Evolutionary conservation across 495 filamentous ascomycete genomes (phyloP).

Genomic region (Aspergillus campestris): DNA sequence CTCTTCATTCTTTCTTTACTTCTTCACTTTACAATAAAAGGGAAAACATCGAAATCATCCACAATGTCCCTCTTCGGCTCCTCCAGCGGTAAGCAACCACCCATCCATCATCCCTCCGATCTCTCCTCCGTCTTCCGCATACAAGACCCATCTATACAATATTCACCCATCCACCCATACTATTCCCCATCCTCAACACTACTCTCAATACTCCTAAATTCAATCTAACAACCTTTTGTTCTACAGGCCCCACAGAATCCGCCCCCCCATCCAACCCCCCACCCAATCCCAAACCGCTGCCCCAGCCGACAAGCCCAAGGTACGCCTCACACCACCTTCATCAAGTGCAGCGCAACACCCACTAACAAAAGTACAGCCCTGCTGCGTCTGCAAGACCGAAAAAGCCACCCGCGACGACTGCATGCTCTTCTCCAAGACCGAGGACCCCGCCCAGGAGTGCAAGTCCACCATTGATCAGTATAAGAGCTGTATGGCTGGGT

Average conservation of each 20-base stretch:
- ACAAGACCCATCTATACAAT: too few relatives aligned
- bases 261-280: constrained; percentile 15
- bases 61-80: constrained; percentile 38
- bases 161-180: too few relatives aligned
- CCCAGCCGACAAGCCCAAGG: constrained; percentile 46
- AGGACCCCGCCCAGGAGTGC: constrained; percentile 71
- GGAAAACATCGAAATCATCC: not conserved
- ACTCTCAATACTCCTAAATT: not conserved
- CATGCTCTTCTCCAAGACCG: constrained; percentile 87
- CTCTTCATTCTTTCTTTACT: too few relatives aligned
- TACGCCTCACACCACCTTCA: constrained; percentile 15
- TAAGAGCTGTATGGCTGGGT: constrained; percentile 86
- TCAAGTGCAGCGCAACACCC: not conserved
- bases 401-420: constrained; percentile 91
- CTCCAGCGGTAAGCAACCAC: constrained; percentile 24
- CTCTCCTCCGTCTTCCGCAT: constrained; percentile 1
- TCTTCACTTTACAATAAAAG: too few relatives aligned
- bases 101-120: not conserved
- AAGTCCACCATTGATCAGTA: constrained; percentile 74
- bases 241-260: constrained; percentile 14
- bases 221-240: constrained; percentile 1
- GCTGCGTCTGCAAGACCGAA: constrained; percentile 95
- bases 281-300: constrained; percentile 19
- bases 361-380: constrained; percentile 50
- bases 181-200: too few relatives aligned